phyloP scores from a whole-genome alignment of 345 rosid species.

The Durio zibethinus region DNA sequence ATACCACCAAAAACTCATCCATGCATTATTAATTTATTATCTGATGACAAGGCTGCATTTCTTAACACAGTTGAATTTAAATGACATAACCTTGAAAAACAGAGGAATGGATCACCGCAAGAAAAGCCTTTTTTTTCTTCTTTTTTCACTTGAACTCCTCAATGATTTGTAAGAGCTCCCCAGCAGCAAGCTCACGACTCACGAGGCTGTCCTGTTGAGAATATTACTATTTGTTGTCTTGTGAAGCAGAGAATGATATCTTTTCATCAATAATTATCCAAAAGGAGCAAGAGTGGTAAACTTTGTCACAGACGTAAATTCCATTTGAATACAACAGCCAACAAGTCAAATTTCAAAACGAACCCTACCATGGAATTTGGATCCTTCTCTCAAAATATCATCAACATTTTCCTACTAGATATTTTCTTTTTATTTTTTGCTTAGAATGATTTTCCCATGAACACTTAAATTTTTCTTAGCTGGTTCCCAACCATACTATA shows the following conservation, averaged over 20 bases:
- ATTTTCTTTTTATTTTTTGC: not conserved
- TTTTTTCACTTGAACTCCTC: not conserved
- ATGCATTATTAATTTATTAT: too few species aligned
- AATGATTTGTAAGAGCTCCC: not conserved
- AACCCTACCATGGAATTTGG: not conserved
- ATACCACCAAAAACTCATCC: too few species aligned
- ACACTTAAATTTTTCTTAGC: not conserved
- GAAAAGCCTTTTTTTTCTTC: not conserved
- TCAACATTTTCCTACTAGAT: not conserved
- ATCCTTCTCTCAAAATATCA: not conserved
- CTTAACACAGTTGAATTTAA: too few species aligned
- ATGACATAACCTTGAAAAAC: too few species aligned
- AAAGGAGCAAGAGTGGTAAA: too few species aligned
- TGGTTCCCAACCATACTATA: not conserved
- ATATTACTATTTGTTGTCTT: not conserved
- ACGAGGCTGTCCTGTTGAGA: constrained; percentile 1
- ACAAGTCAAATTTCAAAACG: not conserved
- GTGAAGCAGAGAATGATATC: not conserved
- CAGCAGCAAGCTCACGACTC: constrained; percentile 6
- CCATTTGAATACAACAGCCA: not conserved
- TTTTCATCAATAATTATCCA: too few species aligned
- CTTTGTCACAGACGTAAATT: not conserved
- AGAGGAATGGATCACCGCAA: too few species aligned
- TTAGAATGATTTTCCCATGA: not conserved
- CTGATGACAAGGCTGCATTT: too few species aligned